phyloP scores from a whole-genome alignment of 164 flowering plant genomes.

The Magnolia changhungtana region DNA sequence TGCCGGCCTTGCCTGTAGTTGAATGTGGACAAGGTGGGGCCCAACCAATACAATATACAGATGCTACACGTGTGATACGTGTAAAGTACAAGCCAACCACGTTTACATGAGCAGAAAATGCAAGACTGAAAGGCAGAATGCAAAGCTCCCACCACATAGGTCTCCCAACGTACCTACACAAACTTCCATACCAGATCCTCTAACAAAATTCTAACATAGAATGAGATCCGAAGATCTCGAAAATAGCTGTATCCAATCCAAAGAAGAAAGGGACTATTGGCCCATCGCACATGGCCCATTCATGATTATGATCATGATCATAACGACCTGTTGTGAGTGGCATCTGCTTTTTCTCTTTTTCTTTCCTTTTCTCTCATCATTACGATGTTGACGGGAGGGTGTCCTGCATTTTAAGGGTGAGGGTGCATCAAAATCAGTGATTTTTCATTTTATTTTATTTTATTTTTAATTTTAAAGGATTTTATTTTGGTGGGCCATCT shows the following conservation, averaged over 20 bases:
- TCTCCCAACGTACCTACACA: neutral
- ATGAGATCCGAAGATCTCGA: neutral
- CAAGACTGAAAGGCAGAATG: neutral
- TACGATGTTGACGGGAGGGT: no score
- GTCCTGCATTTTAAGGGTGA: no score
- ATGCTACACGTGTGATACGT: neutral
- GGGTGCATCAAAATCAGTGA: no score
- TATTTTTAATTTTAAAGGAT: no score
- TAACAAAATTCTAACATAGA: neutral
- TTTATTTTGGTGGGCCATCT: no score
- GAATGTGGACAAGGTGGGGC: neutral
- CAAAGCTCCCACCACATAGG: neutral
- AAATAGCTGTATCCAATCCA: neutral
- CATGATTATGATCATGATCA: neutral
- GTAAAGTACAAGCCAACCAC: neutral
- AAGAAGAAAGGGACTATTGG: neutral
- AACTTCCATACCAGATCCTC: neutral
- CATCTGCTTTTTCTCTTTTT: no score
- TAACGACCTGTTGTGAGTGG: no score
- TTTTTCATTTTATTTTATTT: no score
- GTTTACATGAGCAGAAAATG: neutral
- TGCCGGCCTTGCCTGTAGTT: neutral
- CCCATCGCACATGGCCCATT: neutral
- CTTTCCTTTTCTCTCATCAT: no score
- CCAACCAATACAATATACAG: no score